phyloP scores from a whole-genome alignment of 1,139 yeast species.

The Pichia sp. region DNA sequence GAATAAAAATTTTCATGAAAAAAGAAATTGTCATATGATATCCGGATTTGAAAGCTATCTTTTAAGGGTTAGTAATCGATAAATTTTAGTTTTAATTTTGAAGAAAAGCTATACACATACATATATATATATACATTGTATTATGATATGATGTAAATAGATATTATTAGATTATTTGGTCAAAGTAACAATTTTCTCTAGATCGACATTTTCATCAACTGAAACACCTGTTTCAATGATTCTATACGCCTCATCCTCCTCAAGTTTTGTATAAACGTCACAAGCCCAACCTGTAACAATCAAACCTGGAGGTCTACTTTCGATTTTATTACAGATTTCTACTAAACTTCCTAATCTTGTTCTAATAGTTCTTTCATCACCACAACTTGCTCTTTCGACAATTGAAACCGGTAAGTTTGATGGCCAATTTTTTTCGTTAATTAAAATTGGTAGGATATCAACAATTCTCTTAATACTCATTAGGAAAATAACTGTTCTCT shows the following conservation, averaged over 20 bases:
- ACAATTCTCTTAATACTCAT: slow-evolving; percentile 86
- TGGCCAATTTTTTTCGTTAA: slow-evolving; percentile 56
- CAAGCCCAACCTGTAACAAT: slow-evolving; percentile 81
- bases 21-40: slow-evolving; percentile 7
- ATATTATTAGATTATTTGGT: too few species aligned
- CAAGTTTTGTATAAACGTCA: slow-evolving; percentile 42
- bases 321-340: slow-evolving; percentile 70
- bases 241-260: slow-evolving; percentile 30
- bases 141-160: too few species aligned
- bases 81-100: neutral
- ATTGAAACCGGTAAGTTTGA: slow-evolving; percentile 71
- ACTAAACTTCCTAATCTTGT: slow-evolving; percentile 63
- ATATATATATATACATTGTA: too few species aligned
- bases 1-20: neutral
- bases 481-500: slow-evolving; percentile 79
- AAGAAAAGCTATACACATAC: neutral
- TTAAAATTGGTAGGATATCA: slow-evolving; percentile 56
- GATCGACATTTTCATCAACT: slow-evolving; percentile 68
- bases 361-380: slow-evolving; percentile 82
- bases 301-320: slow-evolving; percentile 91
- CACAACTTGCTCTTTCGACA: slow-evolving; percentile 87
- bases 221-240: slow-evolving; percentile 50
- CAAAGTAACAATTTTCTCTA: slow-evolving; percentile 53
- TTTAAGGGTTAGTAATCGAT: neutral
- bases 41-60: slow-evolving; percentile 3